phyloP scores from a whole-genome alignment of 2,329 filamentous ascomycete genomes.

The Aspergillus fischeri region DNA sequence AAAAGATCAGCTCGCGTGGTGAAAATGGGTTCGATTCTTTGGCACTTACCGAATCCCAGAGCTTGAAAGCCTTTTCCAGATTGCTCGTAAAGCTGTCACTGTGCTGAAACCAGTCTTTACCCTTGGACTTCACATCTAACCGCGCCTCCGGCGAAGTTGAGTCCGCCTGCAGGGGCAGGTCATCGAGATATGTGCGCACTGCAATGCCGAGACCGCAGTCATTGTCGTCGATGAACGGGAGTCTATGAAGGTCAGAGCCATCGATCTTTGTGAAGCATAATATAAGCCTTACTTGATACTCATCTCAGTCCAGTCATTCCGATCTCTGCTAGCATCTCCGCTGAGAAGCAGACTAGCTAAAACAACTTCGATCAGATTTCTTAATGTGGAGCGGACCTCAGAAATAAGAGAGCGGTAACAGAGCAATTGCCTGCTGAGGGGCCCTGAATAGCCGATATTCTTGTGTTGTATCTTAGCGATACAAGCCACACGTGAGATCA shows the following conservation, averaged over 20 bases:
- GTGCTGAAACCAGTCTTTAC: conserved; percentile 59
- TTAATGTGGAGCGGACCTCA: conserved; percentile 70
- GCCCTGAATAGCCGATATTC: conserved; percentile 86
- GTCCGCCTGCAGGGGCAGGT: conserved; percentile 55
- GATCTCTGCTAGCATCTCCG: conserved; percentile 69
- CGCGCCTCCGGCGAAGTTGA: conserved; percentile 49
- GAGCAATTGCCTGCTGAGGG: conserved; percentile 83
- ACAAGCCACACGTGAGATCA: conserved; percentile 83
- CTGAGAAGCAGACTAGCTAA: conserved; percentile 75
- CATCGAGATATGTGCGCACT: conserved; percentile 47
- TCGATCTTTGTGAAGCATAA: not conserved
- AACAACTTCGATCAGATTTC: conserved; percentile 80
- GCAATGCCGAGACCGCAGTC: conserved; percentile 46
- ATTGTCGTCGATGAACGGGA: conserved; percentile 44
- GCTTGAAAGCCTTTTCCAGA: conserved; percentile 55
- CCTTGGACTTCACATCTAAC: conserved; percentile 48
- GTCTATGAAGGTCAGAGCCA: conserved; percentile 20
- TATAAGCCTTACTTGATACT: conserved; percentile 60
- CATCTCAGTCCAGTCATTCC: conserved; percentile 64
- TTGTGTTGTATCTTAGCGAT: conserved; percentile 78
- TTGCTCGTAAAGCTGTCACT: conserved; percentile 56
- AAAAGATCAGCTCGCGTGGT: not conserved
- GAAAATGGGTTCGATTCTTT: not conserved
- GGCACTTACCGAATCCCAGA: conserved; percentile 61
- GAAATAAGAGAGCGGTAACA: conserved; percentile 80